These are phyloP conservation scores for Arachis monticola DNA, from an alignment of 331 rosid genomes.

Conservation along the genomic window DNA sequence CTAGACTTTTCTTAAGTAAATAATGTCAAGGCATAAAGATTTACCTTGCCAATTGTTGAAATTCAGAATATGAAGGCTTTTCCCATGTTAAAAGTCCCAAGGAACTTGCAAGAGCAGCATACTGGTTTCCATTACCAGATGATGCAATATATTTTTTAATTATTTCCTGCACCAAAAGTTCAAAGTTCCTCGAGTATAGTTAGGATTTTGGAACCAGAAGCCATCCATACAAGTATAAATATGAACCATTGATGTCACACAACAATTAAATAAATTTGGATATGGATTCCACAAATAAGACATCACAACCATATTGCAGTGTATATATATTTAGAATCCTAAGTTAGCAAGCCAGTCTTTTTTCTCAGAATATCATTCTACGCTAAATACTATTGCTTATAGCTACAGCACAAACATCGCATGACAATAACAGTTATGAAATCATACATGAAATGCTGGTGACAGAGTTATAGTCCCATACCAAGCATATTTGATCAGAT, in stretches of 20 bases:
- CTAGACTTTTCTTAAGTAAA: slow-evolving; percentile 28
- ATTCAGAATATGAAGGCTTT: slow-evolving; percentile 76
- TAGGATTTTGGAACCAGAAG: not conserved
- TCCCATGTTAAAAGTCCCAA: slow-evolving; percentile 84
- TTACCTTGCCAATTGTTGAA: slow-evolving; percentile 82
- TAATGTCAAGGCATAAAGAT: slow-evolving; percentile 2
- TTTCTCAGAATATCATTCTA: slow-evolving; percentile 7
- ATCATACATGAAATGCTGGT: not conserved
- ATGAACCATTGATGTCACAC: not conserved
- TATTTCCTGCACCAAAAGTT: slow-evolving; percentile 58
- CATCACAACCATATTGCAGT: not conserved
- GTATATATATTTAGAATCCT: not conserved
- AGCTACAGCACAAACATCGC: not conserved
- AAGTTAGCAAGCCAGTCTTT: slow-evolving; percentile 3
- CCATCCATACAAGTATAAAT: slow-evolving; percentile 7
- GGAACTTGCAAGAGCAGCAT: slow-evolving; percentile 91
- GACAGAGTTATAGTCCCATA: slow-evolving; percentile 5
- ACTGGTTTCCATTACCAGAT: slow-evolving; percentile 64
- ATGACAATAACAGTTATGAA: not conserved
- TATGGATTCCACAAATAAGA: slow-evolving; percentile 18
- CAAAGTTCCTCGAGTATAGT: slow-evolving; percentile 29
- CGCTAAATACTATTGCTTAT: slow-evolving; percentile 9
- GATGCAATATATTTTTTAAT: slow-evolving; percentile 69
- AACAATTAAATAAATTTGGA: slow-evolving; percentile 20
- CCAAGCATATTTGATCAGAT: slow-evolving; percentile 12